Base-by-base conservation (phyloP, 2,329 filamentous ascomycete species). In the Fusarium vanettenii region DNA sequence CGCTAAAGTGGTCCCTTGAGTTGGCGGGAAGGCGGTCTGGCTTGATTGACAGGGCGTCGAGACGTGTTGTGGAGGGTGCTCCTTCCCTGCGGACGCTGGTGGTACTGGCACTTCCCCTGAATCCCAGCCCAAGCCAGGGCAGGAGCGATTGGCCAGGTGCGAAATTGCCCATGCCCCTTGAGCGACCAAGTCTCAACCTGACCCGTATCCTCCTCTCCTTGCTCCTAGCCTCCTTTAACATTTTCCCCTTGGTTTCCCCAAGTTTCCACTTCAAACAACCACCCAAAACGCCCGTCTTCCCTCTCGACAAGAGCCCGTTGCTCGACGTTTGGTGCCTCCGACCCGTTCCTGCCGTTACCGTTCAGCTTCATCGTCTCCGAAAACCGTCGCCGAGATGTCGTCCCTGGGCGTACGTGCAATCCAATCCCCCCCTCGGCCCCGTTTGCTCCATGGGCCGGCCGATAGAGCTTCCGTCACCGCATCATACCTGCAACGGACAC, bases 361-460 rank as follows among this genome's bases (percentile, higher is more conserved):
- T 69, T 66, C 70, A 70, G 70, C 64, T 63, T 68, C 76, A 20
- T 72, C 57, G 60, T 64, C 60, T 45, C 69, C 68, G 72, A 78
- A 55, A 71, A 48, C 59, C 64, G 50, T 72, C 70, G 71, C 72
- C 70, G 74, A 75, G 65, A 82, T 82, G 81, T 82, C 80, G 71
- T 82, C 81, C 66, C 72, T 79, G 73, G 77, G 80, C 73, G 80
- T 82, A 82, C 62, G 81, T 82, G 61, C 69, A 57, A 68, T 60
- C 68, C 72, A 67, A 63, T 57, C 60, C 66, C 31, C 70, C 66
- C 57, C 55, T 67, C 31, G 65, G 57, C 61, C 18, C 29, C 65
- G 59, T 71, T 76, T 67, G 72, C 65, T 73, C 71, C 67, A 66
- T 68, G 66, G 41, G 62, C 57, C 64, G 52, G 70, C 69, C 66